Evolutionary conservation across 495 filamentous ascomycete species (phyloP).

Genomic region (Hypoxylon intermedium): DNA sequence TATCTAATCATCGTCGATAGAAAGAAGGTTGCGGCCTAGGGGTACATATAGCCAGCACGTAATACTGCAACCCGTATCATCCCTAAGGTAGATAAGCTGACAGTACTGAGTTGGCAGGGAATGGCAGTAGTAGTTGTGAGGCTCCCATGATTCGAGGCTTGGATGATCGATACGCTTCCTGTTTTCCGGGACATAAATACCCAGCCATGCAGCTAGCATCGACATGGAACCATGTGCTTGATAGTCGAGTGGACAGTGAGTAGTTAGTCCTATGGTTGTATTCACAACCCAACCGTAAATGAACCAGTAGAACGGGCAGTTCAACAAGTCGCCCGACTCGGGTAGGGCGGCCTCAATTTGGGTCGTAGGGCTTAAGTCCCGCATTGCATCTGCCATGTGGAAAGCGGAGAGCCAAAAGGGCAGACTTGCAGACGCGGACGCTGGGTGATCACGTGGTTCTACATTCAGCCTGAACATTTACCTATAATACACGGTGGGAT

Average conservation of each 20-base stretch:
- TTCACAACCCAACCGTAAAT: slow-evolving; percentile 35
- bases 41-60: neutral
- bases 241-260: slow-evolving; percentile 10
- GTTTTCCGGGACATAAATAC: neutral
- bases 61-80: slow-evolving; percentile 1
- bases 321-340: slow-evolving; percentile 16
- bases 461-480: slow-evolving; percentile 17
- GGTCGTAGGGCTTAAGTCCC: slow-evolving; percentile 22
- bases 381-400: slow-evolving; percentile 36
- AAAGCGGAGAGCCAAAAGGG: slow-evolving; percentile 28
- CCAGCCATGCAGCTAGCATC: slow-evolving; percentile 6
- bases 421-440: neutral
- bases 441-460: slow-evolving; percentile 17
- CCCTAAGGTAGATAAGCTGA: slow-evolving; percentile 27
- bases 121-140: slow-evolving; percentile 5
- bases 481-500: neutral
- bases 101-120: slow-evolving; percentile 9
- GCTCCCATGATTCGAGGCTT: slow-evolving; percentile 8
- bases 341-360: slow-evolving; percentile 16
- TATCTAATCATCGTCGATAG: slow-evolving; percentile 10
- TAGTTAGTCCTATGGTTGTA: slow-evolving; percentile 13
- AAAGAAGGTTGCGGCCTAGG: neutral
- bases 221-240: slow-evolving; percentile 3
- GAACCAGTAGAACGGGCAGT: slow-evolving; percentile 24
- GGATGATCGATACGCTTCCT: slow-evolving; percentile 1